These are phyloP conservation scores for Raphanus hybrid DNA, from an alignment of 441 rosid genomes.

Conservation along the genomic window DNA sequence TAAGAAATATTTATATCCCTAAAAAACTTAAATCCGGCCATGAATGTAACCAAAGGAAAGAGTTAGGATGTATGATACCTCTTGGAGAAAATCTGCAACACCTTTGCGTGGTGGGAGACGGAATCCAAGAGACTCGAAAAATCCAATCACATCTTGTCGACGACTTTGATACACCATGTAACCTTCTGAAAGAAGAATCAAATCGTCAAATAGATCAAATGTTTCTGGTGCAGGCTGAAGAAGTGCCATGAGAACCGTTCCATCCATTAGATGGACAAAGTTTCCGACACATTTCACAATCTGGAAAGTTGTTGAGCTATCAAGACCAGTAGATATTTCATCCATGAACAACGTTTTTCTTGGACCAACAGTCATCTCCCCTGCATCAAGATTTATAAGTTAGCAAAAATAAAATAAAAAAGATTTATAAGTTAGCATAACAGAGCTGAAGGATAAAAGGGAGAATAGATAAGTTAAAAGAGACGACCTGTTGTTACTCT, in stretches of 20 bases:
- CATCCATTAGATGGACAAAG: conserved; percentile 87
- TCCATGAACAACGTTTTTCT: conserved; percentile 91
- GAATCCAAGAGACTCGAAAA: conserved; percentile 91
- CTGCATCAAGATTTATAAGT: conserved; percentile 46
- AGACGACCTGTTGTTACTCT: too few relatives aligned
- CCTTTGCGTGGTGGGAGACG: conserved; percentile 82
- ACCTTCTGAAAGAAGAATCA: conserved; percentile 85
- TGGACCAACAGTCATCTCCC: conserved; percentile 97
- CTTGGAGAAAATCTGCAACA: conserved; percentile 95
- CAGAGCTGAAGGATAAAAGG: not conserved
- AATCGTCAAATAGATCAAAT: conserved; percentile 85
- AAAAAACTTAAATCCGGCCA: too few relatives aligned
- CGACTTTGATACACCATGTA: conserved; percentile 85
- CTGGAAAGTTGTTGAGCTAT: conserved; percentile 91
- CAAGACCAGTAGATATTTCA: conserved; percentile 96
- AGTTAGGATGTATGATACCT: conserved; percentile 52
- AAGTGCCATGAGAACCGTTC: conserved; percentile 90
- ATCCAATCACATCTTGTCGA: conserved; percentile 68
- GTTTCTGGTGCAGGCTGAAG: conserved; percentile 99
- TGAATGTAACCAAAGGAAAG: not conserved
- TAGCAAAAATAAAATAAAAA: not conserved
- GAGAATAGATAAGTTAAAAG: too few relatives aligned
- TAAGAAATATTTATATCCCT: too few relatives aligned
- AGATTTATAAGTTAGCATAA: not conserved
- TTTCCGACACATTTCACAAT: conserved; percentile 78